A percentile compares a stretch with the other conserved stretches of the same genome.
Conservation (phyloP, 495 filamentous ascomycete genomes). For the Amphirosellinia nigrospora region DNA sequence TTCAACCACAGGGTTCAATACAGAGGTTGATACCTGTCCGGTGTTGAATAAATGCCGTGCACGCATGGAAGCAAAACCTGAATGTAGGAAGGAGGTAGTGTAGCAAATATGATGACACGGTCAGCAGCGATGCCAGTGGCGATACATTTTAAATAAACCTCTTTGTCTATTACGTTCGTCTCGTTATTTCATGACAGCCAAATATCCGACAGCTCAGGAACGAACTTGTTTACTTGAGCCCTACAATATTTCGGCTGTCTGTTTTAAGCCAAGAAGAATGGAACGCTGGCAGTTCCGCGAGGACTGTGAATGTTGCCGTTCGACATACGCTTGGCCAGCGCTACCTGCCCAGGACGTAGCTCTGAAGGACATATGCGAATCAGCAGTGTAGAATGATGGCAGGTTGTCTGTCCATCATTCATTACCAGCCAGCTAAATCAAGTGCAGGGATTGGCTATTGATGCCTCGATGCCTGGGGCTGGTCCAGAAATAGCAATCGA, state of each 20-base stretch:
- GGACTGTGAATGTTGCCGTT: neutral
- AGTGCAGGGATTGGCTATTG: neutral
- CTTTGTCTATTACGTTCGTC: neutral
- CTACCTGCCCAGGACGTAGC: neutral
- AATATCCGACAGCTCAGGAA: neutral
- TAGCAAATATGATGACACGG: neutral
- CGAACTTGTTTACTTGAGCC: neutral
- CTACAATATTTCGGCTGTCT: neutral
- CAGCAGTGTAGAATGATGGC: neutral
- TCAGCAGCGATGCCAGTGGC: neutral
- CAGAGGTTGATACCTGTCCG: neutral
- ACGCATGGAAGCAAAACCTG: neutral
- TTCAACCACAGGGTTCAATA: neutral
- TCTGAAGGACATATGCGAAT: neutral
- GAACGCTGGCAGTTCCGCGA: neutral
- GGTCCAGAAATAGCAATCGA: conserved; percentile 24
- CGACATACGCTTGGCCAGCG: neutral
- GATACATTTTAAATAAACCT: neutral
- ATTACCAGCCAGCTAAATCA: neutral
- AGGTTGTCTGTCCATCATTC: neutral
- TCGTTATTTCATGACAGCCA: neutral
- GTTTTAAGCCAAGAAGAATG: neutral
- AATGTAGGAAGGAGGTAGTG: neutral
- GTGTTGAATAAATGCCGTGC: neutral
- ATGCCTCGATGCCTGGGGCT: neutral